A percentile compares a stretch with the other conserved stretches of the same genome.
These are phyloP conservation scores for Microstroma glucosiphilum DNA, from an alignment of 1,284 basidiomycete species.

Conservation along the genomic window DNA sequence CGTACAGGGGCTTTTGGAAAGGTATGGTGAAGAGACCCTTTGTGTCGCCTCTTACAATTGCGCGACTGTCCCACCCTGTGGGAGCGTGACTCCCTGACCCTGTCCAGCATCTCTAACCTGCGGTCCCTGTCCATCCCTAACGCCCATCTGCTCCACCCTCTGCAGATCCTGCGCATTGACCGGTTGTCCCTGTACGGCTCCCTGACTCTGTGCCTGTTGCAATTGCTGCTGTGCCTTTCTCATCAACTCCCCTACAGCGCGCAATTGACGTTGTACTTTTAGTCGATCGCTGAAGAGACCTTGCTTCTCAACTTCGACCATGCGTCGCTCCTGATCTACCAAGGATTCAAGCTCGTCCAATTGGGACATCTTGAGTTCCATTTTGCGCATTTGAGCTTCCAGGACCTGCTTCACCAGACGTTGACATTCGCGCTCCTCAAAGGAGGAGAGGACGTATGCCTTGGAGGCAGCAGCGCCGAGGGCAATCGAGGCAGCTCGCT, in stretches of 20 bases:
- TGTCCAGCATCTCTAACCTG: not conserved
- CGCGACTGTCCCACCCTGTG: no score
- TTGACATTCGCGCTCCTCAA: constrained; percentile 76
- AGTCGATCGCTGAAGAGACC: constrained; percentile 46
- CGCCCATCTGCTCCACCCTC: not conserved
- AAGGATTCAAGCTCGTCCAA: constrained; percentile 47
- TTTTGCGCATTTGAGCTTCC: constrained; percentile 82
- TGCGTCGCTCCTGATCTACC: constrained; percentile 42
- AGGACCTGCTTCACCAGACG: constrained; percentile 76
- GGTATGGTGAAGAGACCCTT: no score
- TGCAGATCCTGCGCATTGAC: not conserved
- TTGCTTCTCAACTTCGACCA: constrained; percentile 37
- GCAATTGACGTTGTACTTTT: constrained; percentile 43
- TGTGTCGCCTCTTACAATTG: no score
- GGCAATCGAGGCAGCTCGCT: constrained; percentile 44
- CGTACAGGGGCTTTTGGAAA: no score
- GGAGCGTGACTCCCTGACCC: no score
- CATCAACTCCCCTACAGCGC: constrained; percentile 42
- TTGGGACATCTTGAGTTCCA: constrained; percentile 59
- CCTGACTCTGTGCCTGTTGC: constrained; percentile 8
- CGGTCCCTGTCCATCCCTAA: constrained; percentile 1
- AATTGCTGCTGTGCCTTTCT: constrained; percentile 35
- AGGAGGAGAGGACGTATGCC: constrained; percentile 71
- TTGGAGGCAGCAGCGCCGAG: constrained; percentile 84
- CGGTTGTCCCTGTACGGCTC: not conserved